phyloP scores from a whole-genome alignment of 768 basidiomycete species.

The Suillus occidentalis region DNA sequence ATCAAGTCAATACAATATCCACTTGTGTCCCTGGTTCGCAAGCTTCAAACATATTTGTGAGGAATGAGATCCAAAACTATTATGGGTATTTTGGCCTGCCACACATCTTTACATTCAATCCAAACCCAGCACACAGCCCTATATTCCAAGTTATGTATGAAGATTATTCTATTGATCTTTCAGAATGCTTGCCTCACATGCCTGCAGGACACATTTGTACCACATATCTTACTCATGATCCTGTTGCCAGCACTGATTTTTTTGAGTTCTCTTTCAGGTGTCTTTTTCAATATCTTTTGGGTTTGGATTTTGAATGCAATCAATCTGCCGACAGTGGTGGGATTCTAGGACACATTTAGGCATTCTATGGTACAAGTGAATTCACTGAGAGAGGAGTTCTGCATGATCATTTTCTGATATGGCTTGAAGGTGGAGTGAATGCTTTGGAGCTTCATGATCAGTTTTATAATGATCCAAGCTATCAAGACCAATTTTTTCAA shows the following conservation, averaged over 20 bases:
- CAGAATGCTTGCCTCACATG: neutral
- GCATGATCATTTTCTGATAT: conserved; percentile 36
- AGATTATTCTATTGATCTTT: neutral
- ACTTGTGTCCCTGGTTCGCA: conserved; percentile 33
- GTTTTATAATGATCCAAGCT: neutral
- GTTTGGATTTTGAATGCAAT: conserved; percentile 25
- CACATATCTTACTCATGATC: neutral
- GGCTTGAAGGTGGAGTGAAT: conserved; percentile 30
- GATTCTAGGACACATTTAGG: conserved; percentile 31
- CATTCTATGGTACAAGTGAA: conserved; percentile 31
- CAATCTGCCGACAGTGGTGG: conserved; percentile 20
- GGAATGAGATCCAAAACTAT: conserved; percentile 29
- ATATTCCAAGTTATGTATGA: conserved; percentile 18
- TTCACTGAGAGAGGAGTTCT: conserved; percentile 27
- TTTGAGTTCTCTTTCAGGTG: conserved; percentile 23
- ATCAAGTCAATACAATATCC: conserved; percentile 30
- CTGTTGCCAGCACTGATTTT: neutral
- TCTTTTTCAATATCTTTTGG: conserved; percentile 28
- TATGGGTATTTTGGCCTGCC: conserved; percentile 30
- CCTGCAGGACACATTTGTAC: neutral
- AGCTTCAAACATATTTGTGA: conserved; percentile 23
- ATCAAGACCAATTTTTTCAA: conserved; percentile 23
- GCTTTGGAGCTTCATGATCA: conserved; percentile 32
- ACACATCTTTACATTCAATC: conserved; percentile 30
- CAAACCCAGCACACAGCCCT: conserved; percentile 21